These are phyloP conservation scores for Ophiocordyceps camponoti-floridani DNA, from an alignment of 2,329 filamentous ascomycete species.

Conservation along the genomic window DNA sequence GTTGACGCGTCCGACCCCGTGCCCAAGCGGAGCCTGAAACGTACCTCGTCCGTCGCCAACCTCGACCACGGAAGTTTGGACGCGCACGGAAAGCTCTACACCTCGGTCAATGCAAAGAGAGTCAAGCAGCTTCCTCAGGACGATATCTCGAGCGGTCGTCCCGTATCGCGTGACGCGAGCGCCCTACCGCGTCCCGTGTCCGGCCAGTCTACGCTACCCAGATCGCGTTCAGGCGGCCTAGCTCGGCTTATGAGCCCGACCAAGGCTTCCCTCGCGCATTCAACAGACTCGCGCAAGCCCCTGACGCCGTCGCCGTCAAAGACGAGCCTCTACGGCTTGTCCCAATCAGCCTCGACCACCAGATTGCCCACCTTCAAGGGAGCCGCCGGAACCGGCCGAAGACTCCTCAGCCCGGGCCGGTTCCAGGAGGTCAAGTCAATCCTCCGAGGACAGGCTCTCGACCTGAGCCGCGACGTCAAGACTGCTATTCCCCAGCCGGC, in stretches of 20 bases:
- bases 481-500: conserved; percentile 29
- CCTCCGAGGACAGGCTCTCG: conserved; percentile 23
- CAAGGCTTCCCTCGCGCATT: conserved; percentile 50
- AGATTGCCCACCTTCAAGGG: conserved; percentile 15
- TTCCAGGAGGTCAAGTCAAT: conserved; percentile 42
- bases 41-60: conserved; percentile 13
- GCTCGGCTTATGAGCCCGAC: conserved; percentile 58
- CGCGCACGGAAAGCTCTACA: conserved; percentile 9
- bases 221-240: conserved; percentile 25
- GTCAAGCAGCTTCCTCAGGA: conserved; percentile 48
- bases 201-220: conserved; percentile 20
- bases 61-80: conserved; percentile 11
- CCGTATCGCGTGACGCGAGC: conserved; percentile 28
- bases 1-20: conserved; percentile 50
- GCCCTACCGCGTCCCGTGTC: conserved; percentile 17
- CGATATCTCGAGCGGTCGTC: conserved; percentile 49
- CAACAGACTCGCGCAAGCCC: conserved; percentile 8
- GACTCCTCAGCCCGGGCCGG: conserved; percentile 27
- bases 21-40: conserved; percentile 18
- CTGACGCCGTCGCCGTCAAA: conserved; percentile 29
- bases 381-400: conserved; percentile 15
- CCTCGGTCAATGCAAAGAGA: conserved; percentile 42
- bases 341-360: conserved; percentile 22
- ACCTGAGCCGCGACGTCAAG: conserved; percentile 17
- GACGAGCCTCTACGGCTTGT: conserved; percentile 19